These are phyloP conservation scores for Mycotypha africana DNA, from an alignment of 371 early-diverging fungal species.

Conservation along the genomic window DNA sequence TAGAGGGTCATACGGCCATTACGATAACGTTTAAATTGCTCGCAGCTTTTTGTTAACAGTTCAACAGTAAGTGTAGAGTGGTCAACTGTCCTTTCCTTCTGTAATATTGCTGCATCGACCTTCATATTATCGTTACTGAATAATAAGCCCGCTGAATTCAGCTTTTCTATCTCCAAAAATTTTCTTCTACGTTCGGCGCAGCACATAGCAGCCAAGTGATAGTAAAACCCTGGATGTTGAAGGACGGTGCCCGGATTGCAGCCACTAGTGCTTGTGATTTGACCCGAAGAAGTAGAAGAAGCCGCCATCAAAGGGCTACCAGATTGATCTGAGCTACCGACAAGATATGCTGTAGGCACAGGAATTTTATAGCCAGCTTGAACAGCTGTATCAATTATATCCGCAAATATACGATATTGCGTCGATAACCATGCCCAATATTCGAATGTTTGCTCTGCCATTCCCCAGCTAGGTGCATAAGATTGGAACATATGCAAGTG, in stretches of 20 bases:
- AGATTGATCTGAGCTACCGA: slow-evolving; percentile 8
- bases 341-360: slow-evolving; percentile 40
- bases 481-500: slow-evolving; percentile 63
- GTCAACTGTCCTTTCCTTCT: slow-evolving; percentile 50
- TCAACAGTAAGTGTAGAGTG: slow-evolving; percentile 72
- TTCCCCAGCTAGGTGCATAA: slow-evolving; percentile 47
- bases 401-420: slow-evolving; percentile 78
- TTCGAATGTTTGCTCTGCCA: slow-evolving; percentile 65
- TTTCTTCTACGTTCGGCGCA: slow-evolving; percentile 66
- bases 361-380: slow-evolving; percentile 67
- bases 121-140: not conserved
- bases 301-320: slow-evolving; percentile 22
- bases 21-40: slow-evolving; percentile 75
- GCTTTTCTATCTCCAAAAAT: slow-evolving; percentile 42
- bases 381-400: slow-evolving; percentile 65
- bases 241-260: slow-evolving; percentile 61
- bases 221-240: slow-evolving; percentile 86
- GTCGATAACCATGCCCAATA: slow-evolving; percentile 84
- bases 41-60: slow-evolving; percentile 80
- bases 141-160: slow-evolving; percentile 1
- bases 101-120: slow-evolving; percentile 4
- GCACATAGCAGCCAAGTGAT: slow-evolving; percentile 73
- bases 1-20: slow-evolving; percentile 78
- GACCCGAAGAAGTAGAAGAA: not conserved
- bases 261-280: slow-evolving; percentile 11